Evolutionary conservation across 495 filamentous ascomycete genomes (phyloP), one percentile per base, ranked within the genome.

Genomic region (Jackrogersella multiformis): DNA sequence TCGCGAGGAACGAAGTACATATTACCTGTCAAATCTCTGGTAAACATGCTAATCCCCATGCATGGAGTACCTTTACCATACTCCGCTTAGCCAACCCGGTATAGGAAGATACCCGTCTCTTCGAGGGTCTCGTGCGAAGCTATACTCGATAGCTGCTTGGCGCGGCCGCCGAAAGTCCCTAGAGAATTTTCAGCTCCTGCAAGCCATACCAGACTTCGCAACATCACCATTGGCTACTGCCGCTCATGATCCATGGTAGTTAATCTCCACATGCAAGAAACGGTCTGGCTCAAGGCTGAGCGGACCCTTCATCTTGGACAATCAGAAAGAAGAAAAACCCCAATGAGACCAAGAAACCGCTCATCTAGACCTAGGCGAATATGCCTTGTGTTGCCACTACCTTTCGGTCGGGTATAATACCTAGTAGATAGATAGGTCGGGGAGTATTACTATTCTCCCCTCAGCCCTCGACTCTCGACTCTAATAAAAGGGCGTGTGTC

Each of bases 161-260:
- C 72, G 54, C 24, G 34, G 39, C 61, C 62, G 66, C 61, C 56
- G 56, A 65, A 57, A 56, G 51, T 32, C 28, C 41, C 66, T 51
- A 41, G 13, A 16, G 35, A 16, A 44, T 66, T 56, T 71, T 74
- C 74, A 74, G 72, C 74, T 76, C 55, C 72, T 73, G 72, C 70
- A 70, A 56, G 56, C 56, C 65, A 67, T 67, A 28, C 28, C 34
- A 9, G 13, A 68, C 41, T 10, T 49, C 45, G n/a, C 30, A 5
- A 5, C 9, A 20, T 23, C 49, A 26, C 35, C 59, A 74, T 72
- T 74, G 72, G 72, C 8, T 32, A 41, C 6, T 24, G 4, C 28
- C n/a, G 39, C 13, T 28, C 42, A 39, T 46, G 51, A 68, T 72
- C 52, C 69, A 64, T 69, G 60, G 51, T 34, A 49, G 32, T 26